phyloP scores from a whole-genome alignment of 1,284 basidiomycete genomes.

The Sutorius eximius region DNA sequence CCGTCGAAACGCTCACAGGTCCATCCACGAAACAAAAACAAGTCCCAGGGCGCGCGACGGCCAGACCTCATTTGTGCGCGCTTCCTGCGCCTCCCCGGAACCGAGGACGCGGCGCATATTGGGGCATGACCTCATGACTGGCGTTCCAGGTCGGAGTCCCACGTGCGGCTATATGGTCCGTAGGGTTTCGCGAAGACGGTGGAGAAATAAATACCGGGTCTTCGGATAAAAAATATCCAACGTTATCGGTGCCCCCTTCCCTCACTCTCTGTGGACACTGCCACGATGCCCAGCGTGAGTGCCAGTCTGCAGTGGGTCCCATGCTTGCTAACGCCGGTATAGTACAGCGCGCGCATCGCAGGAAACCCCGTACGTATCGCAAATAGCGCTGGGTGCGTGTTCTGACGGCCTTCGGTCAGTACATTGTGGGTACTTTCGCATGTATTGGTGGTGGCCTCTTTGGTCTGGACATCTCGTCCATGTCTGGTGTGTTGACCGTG shows the following conservation, averaged over 20 bases:
- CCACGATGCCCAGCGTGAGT: constrained; percentile 29
- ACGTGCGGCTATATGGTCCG: constrained; percentile 7
- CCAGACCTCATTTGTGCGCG: not conserved
- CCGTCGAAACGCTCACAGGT: not conserved
- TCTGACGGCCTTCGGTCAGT: constrained; percentile 36
- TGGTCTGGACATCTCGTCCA: constrained; percentile 77
- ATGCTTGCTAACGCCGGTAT: constrained; percentile 6
- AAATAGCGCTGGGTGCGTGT: not conserved
- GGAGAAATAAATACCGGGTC: constrained; percentile 14
- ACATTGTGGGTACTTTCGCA: constrained; percentile 74
- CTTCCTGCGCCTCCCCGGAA: not conserved
- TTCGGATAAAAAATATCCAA: not conserved
- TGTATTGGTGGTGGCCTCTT: constrained; percentile 79
- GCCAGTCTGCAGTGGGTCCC: not conserved
- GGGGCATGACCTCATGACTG: not conserved
- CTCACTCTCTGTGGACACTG: not conserved
- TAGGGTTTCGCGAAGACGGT: not conserved
- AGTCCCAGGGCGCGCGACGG: not conserved
- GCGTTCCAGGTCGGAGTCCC: not conserved
- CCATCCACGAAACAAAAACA: not conserved
- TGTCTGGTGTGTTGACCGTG: constrained; percentile 75
- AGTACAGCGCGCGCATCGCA: constrained; percentile 52
- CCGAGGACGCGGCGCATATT: not conserved
- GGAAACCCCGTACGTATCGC: constrained; percentile 45
- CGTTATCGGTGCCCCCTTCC: not conserved